Percentiles rank a stretch among this genome's conserved stretches.
Evolutionary conservation across 2,329 filamentous ascomycete species (phyloP).

Genomic region (Whalleya microplaca): DNA sequence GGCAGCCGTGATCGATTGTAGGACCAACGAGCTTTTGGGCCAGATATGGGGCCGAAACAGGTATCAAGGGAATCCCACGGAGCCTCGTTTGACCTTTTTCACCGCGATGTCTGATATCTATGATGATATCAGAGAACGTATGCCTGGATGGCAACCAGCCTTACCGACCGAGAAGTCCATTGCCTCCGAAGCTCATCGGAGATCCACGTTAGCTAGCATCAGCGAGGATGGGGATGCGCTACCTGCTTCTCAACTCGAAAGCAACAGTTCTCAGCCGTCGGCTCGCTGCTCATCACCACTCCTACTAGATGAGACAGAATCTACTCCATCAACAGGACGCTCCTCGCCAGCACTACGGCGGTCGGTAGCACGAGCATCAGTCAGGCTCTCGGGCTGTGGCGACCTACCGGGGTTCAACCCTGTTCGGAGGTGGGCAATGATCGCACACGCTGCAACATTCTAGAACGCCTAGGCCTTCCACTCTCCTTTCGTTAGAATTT

Average conservation of each 20-base stretch:
- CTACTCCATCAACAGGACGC: no score
- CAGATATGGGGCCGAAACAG: constrained; percentile 18
- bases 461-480: not conserved
- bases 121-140: constrained; percentile 16
- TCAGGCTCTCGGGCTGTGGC: not conserved
- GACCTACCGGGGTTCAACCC: constrained; percentile 3
- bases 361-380: constrained; percentile 1
- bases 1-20: constrained; percentile 11
- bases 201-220: constrained; percentile 3
- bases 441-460: constrained; percentile 7
- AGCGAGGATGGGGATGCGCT: constrained; percentile 2
- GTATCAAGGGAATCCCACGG: not conserved
- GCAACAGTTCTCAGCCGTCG: no score
- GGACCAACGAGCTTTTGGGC: constrained; percentile 11
- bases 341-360: not conserved
- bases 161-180: not conserved
- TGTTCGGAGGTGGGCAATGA: constrained; percentile 4
- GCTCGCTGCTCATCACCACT: no score
- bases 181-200: not conserved
- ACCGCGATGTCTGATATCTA: constrained; percentile 16
- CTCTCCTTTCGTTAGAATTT: not conserved
- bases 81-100: constrained; percentile 11
- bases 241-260: not conserved
- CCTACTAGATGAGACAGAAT: no score
- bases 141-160: not conserved